Percentiles rank a stretch among this genome's conserved stretches.
These are phyloP conservation scores for Gossypium longicalyx DNA, from an alignment of 345 rosid genomes.

Conservation along the genomic window DNA sequence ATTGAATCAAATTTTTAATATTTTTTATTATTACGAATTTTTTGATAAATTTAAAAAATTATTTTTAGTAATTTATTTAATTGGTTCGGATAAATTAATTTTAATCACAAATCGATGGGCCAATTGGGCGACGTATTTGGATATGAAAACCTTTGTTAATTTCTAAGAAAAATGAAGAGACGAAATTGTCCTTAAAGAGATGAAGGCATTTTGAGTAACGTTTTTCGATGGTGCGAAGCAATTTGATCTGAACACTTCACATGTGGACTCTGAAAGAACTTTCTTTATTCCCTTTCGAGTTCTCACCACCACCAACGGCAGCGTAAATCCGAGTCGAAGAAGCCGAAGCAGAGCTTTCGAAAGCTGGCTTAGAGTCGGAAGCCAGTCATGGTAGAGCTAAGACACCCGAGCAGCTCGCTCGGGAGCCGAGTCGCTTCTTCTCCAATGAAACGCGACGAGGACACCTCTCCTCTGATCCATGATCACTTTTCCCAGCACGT, in stretches of 20 bases:
- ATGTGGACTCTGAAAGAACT: constrained; percentile 9
- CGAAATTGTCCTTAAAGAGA: not conserved
- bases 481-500: constrained; percentile 43
- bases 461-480: constrained; percentile 67
- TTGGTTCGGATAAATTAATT: no score
- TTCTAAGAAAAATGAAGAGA: not conserved
- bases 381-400: constrained; percentile 84
- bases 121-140: no score
- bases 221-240: not conserved
- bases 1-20: no score
- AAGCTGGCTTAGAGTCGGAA: constrained; percentile 67
- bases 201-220: not conserved
- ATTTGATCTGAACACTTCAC: constrained; percentile 9
- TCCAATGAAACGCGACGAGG: constrained; percentile 84
- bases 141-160: no score
- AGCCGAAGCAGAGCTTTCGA: not conserved
- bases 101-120: rapidly evolving
- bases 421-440: constrained; percentile 84
- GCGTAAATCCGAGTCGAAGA: not conserved
- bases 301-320: constrained; percentile 6
- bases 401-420: constrained; percentile 86
- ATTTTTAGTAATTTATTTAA: no score
- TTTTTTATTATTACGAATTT: no score
- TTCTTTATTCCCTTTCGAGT: constrained; percentile 13
- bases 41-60: no score